A percentile compares a stretch with the other conserved stretches of the same genome.
Conservation (phyloP, 129 eudicot genomes). For the Arctium lappa region DNA sequence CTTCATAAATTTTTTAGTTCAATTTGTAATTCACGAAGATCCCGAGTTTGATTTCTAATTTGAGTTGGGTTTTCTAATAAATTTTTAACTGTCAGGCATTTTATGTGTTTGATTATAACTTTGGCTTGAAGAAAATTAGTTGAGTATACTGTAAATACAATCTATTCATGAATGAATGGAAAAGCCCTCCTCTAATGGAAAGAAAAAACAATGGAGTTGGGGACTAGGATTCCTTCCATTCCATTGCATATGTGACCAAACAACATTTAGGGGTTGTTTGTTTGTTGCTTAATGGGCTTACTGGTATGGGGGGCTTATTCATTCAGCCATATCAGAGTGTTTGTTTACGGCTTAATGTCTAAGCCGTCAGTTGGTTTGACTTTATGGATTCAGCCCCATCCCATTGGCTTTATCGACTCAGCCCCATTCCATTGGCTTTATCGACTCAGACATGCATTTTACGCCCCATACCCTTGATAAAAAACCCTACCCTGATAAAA, state of each 20-base stretch:
- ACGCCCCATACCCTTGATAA: not conserved
- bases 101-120: not conserved
- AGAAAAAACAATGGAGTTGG: not conserved
- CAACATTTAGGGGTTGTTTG: not conserved
- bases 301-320: not conserved
- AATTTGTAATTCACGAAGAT: not conserved
- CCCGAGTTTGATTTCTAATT: not conserved
- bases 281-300: not conserved
- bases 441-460: not conserved
- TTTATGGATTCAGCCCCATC: not conserved
- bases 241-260: not conserved
- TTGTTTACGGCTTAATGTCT: not conserved
- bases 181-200: not conserved
- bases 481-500: not conserved
- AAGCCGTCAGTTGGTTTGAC: not conserved
- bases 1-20: not conserved
- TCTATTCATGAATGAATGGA: not conserved
- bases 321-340: not conserved
- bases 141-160: not conserved
- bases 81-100: not conserved
- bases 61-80: not conserved
- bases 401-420: not conserved
- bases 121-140: not conserved
- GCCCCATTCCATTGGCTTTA: not conserved
- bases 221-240: not conserved